Evolutionary conservation across 306 rosid genomes (phyloP).

Genomic region (Hippophae rhamnoides): DNA sequence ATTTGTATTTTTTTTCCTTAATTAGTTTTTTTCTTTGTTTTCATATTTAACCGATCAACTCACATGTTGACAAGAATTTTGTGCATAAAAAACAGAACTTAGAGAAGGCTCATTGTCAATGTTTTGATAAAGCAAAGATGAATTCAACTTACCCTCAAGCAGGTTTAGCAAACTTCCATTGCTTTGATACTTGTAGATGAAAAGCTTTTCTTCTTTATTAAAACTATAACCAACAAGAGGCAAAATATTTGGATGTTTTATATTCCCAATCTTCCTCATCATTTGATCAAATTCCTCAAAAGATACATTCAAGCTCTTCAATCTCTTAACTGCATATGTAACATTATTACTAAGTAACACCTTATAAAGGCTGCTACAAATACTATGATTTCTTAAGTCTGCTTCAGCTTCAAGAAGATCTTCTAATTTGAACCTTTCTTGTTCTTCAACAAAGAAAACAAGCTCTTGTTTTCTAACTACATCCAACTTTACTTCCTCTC

Average conservation of each 20-base stretch:
- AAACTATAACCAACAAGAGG: conserved; percentile 49
- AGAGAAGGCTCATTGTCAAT: background rate
- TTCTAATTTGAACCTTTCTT: conserved; percentile 52
- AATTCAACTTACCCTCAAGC: conserved; percentile 39
- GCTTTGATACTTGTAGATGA: conserved; percentile 62
- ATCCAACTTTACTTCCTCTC: conserved; percentile 23
- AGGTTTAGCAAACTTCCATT: conserved; percentile 66
- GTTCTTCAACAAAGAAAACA: conserved; percentile 59
- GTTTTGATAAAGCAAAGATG: background rate
- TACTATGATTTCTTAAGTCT: conserved; percentile 43
- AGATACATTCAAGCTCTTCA: conserved; percentile 57
- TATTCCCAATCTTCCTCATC: conserved; percentile 36
- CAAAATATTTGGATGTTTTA: conserved; percentile 60
- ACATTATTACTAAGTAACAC: conserved; percentile 41
- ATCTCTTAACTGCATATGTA: conserved; percentile 56
- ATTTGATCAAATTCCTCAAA: conserved; percentile 45
- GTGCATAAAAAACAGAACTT: background rate
- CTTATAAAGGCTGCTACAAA: conserved; percentile 57
- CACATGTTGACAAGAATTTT: too few species aligned
- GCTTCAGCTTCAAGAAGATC: conserved; percentile 56
- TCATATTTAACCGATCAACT: too few species aligned
- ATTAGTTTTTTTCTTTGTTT: too few species aligned
- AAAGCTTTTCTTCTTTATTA: conserved; percentile 49
- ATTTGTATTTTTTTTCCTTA: too few species aligned
- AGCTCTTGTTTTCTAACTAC: conserved; percentile 26